Percentiles rank a stretch among this genome's conserved stretches.
phyloP scores from a whole-genome alignment of 78 protist genomes.

The slime mould (Dictyostelium discoideum) region dicty_2.7 NC_007089.4:1416001-1416500 shows the following conservation, averaged over 20 bases:
- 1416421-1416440: too few species aligned
- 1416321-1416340: background rate
- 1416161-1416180: background rate
- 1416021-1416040: background rate
- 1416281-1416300: background rate
- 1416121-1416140: background rate
- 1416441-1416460: too few species aligned
- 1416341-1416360: background rate
- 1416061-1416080: background rate
- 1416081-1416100: conserved; percentile 21
- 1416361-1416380: background rate
- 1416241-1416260: background rate
- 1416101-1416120: conserved; percentile 47
- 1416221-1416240: background rate
- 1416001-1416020: background rate
- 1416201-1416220: background rate
- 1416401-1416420: too few species aligned
- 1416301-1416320: background rate
- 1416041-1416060: background rate
- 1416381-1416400: background rate
- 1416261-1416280: background rate
- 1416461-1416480: too few species aligned
- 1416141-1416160: background rate
- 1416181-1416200: background rate
- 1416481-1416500: too few species aligned